Evolutionary conservation across 352 stramenopile genomes (phyloP).

Genomic region (Globisporangium paroecandrum): DNA sequence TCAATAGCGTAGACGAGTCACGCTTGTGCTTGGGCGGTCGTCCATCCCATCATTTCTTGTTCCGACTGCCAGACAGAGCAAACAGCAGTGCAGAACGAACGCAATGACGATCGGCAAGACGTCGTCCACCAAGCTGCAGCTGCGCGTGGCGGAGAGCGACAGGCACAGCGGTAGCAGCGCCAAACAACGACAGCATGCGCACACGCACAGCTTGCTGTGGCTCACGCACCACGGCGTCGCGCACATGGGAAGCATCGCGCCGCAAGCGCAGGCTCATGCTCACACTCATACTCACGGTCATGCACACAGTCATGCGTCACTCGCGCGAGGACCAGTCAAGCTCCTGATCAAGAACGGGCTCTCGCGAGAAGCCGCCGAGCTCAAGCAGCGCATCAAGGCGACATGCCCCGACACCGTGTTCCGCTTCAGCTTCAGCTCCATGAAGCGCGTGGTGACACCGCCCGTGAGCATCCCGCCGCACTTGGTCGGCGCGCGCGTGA

Average conservation of each 20-base stretch:
- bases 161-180: neutral
- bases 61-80: neutral
- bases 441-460: conserved; percentile 53
- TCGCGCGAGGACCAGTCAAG: conserved; percentile 4
- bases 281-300: neutral
- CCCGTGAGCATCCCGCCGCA: conserved; percentile 46
- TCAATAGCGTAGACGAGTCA: neutral
- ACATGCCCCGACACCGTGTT: conserved; percentile 40
- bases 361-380: conserved; percentile 37
- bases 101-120: conserved; percentile 19
- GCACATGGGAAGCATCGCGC: conserved; percentile 11
- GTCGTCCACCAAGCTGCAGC: conserved; percentile 4
- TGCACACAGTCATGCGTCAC: neutral
- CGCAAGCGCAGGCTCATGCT: neutral
- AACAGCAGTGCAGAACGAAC: neutral
- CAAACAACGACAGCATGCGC: conserved; percentile 18
- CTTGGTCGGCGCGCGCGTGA: conserved; percentile 28
- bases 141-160: conserved; percentile 10
- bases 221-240: conserved; percentile 31
- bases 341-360: conserved; percentile 28
- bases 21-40: neutral
- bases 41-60: neutral
- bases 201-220: conserved; percentile 25
- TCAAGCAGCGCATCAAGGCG: conserved; percentile 58
- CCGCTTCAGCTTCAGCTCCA: conserved; percentile 58